Base-by-base conservation (phyloP, 2,329 filamentous ascomycete genomes). In the Simplicillium aogashimaense region DNA sequence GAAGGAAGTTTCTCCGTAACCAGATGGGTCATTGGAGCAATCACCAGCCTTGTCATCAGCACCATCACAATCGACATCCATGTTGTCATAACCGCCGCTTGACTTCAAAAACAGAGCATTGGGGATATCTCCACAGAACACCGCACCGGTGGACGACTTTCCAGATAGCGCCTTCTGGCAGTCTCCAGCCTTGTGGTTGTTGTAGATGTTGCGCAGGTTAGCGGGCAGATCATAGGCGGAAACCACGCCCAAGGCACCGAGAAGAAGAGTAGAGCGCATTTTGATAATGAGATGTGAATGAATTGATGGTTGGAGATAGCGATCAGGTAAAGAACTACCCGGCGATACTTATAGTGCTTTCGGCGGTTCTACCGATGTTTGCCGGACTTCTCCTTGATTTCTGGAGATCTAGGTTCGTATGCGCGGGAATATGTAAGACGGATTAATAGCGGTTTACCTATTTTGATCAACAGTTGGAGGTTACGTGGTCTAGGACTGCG, bases 61-160 rank as follows among this genome's bases (percentile, higher is more conserved):
- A 4, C 70, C 70, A 42, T 74, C 69, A 43, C 70, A 74, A 50
- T 72, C 69, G 35, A 73, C 58, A 45, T 72, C 69, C 64, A 72
- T 70, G 47, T 72, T 64, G 17, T 58, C 64, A 30, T 60, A 50
- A 8, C 50, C 50, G 7, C 51, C 47, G 2, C 49, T 53, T 14
- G 59, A 60, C 37, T 63, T 60, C 6, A 72, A 48, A 50, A 64
- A 73, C 36, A 73, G 56, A 15, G 60, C 56, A 13, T 57, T 54
- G 39, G 29, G 32, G 16, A 43, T 43, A 20, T 43, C 42, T 8
- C 42, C 42, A 31, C 42, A 40, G 41, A 39, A 43, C 32, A 35
- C 30, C 13, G 30, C 30, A 6, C 15, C 15, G 15, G 30, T 32
- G 30, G 30, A 32, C 11, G 30, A 32, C 11, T 32, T 32, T 12